Conservation (phyloP, 2,329 filamentous ascomycete genomes). For the Waltergamsia citrina region DNA sequence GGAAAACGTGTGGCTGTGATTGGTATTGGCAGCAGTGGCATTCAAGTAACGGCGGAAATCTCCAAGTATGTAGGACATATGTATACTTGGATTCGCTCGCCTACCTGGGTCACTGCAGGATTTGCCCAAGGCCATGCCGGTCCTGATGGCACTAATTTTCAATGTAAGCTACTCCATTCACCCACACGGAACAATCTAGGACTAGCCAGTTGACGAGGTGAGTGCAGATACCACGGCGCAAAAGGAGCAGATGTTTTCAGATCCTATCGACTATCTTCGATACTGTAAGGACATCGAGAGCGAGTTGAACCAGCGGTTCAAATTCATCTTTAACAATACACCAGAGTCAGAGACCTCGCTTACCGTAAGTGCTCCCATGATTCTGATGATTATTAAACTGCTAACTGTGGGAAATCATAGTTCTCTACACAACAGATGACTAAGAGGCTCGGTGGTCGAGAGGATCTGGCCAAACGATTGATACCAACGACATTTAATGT, state of each 20-base stretch:
- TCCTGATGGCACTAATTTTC: conserved; percentile 26
- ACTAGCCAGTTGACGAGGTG: too few relatives aligned
- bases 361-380: too few relatives aligned
- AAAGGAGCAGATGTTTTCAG: conserved; percentile 33
- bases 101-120: conserved; percentile 31
- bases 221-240: conserved; percentile 27
- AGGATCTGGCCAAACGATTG: conserved; percentile 23
- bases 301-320: conserved; percentile 1
- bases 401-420: too few relatives aligned
- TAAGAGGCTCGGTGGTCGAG: conserved; percentile 16
- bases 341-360: background rate
- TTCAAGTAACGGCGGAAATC: conserved; percentile 10
- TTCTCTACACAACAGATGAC: conserved; percentile 6
- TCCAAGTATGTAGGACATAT: conserved; percentile 17
- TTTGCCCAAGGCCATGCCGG: conserved; percentile 11
- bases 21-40: background rate
- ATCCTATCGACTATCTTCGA: conserved; percentile 41
- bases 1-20: conserved; percentile 35
- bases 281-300: conserved; percentile 33
- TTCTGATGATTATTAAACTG: too few relatives aligned
- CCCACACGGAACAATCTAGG: too few relatives aligned
- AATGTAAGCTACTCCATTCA: conserved; percentile 1
- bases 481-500: conserved; percentile 33
- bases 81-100: conserved; percentile 29
- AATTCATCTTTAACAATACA: conserved; percentile 1